Percentiles rank a stretch among this genome's conserved stretches.
phyloP scores from a whole-genome alignment of 345 rosid genomes.

The Populus simonii region DNA sequence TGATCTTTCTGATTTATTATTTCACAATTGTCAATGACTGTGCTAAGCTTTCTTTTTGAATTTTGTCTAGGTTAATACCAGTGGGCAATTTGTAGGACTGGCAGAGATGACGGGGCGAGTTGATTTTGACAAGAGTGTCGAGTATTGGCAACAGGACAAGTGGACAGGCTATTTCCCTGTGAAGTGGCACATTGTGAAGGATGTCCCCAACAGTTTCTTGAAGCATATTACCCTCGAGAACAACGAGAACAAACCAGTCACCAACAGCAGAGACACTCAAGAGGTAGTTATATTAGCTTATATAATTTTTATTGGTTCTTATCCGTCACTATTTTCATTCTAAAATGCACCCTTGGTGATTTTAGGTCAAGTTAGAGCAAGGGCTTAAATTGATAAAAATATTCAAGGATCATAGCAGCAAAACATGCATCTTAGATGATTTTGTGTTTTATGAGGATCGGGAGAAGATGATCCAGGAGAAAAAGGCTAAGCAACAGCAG shows the following conservation, averaged over 20 bases:
- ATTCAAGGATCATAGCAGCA: slow-evolving; percentile 71
- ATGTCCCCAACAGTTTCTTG: slow-evolving; percentile 86
- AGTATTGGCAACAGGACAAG: slow-evolving; percentile 96
- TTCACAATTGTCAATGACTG: neutral
- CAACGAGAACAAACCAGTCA: slow-evolving; percentile 94
- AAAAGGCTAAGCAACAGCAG: slow-evolving; percentile 73
- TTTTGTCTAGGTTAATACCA: slow-evolving; percentile 68
- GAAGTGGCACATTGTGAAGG: slow-evolving; percentile 92
- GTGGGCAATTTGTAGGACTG: slow-evolving; percentile 94
- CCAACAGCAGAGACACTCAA: slow-evolving; percentile 93
- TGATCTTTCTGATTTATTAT: neutral
- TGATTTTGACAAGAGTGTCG: slow-evolving; percentile 72
- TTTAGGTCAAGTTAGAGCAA: slow-evolving; percentile 64
- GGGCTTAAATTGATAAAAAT: slow-evolving; percentile 78
- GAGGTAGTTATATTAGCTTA: slow-evolving; percentile 45
- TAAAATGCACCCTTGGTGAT: neutral
- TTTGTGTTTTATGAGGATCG: slow-evolving; percentile 79
- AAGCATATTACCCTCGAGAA: slow-evolving; percentile 89
- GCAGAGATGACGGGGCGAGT: slow-evolving; percentile 91
- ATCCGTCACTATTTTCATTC: neutral
- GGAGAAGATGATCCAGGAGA: slow-evolving; percentile 74
- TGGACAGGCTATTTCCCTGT: slow-evolving; percentile 96
- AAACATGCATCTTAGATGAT: slow-evolving; percentile 85
- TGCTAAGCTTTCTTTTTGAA: neutral
- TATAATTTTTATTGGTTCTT: neutral